Base-by-base conservation (phyloP, 768 basidiomycete genomes). In the Lyophyllum decastes region DNA sequence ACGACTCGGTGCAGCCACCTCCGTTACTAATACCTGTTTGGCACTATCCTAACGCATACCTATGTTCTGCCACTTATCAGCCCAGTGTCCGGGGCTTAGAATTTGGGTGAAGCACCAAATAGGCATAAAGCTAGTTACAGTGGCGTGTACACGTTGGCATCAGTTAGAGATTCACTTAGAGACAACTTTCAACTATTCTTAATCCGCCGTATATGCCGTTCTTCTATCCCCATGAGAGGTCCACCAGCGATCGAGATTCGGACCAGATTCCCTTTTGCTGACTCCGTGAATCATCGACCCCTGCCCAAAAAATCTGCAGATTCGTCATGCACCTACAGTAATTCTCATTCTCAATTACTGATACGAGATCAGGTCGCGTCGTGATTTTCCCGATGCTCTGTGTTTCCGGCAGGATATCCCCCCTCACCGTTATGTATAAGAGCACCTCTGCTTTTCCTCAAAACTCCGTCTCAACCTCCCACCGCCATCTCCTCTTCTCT, bases 221-320 rank as follows among this genome's bases (percentile, higher is more conserved):
- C 58, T 52, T 52, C 50, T 64, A 41, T 67, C 68, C 60, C 68
- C 55, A 50, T 60, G 56, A 65, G 55, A 61, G 64, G 51, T 63
- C 63, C 52, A 61, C 35, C 44, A 53, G 48, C 68, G 61, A 57
- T 65, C 58, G 57, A 70, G 69, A 70, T 69, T 44, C 64, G 64
- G 63, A 52, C 61, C 61, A 67, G 66, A 70, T 70, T 64, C 65
- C 59, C 59, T 35, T 41, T 24, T 53, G 26, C 27, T 26, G 52
- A 22, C 55, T 58, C 60, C 62, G 61, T 58, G 61, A 68, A 70
- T 67, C 68, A 22, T 49, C 54, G 16, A 62, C 60, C 33, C 66
- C 55, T 68, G 49, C 50, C 47, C 55, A 67, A 69, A 72, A 71
- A 70, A 75, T 75, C 74, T 72, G n/a, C n/a, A 75, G 74, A 75